phyloP scores from a whole-genome alignment of 345 rosid genomes.

The Erysimum cheiranthoides region DNA sequence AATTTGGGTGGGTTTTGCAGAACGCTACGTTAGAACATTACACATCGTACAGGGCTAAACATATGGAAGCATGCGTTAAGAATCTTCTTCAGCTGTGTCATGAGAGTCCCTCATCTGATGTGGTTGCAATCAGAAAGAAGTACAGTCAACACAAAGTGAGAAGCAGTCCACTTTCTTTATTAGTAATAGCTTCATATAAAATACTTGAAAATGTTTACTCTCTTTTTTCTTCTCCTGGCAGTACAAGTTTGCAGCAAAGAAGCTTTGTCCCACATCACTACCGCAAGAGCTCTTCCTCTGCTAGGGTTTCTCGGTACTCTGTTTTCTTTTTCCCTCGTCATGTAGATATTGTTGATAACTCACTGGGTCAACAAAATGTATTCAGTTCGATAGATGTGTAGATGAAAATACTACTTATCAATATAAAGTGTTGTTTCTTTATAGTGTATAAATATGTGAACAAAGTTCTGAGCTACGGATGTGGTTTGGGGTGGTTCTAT shows the following conservation, averaged over 20 bases:
- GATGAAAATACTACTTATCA: constrained; percentile 7
- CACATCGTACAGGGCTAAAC: constrained; percentile 72
- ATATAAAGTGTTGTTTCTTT: neutral
- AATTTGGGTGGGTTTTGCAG: constrained; percentile 48
- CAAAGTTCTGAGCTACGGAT: neutral
- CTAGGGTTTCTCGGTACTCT: constrained; percentile 6
- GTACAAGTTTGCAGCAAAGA: constrained; percentile 90
- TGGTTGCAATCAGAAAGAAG: constrained; percentile 85
- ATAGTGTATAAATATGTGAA: neutral
- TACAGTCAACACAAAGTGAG: constrained; percentile 89
- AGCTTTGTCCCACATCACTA: constrained; percentile 69
- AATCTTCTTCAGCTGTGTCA: constrained; percentile 71
- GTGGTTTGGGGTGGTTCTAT: neutral
- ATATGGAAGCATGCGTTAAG: constrained; percentile 70
- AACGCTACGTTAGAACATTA: constrained; percentile 81
- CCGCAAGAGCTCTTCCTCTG: constrained; percentile 70
- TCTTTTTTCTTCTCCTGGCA: constrained; percentile 37
- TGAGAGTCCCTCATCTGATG: constrained; percentile 52
- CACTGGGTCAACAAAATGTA: constrained; percentile 6
- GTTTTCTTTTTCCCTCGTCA: neutral
- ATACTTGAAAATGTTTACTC: neutral
- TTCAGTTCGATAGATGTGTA: constrained; percentile 11
- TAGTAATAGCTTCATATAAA: neutral
- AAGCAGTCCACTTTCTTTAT: neutral
- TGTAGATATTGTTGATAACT: constrained; percentile 27